A percentile compares a stretch with the other conserved stretches of the same genome.
Evolutionary conservation across 1,139 yeast species (phyloP).

Genomic region (Yamadazyma taylorii): DNA sequence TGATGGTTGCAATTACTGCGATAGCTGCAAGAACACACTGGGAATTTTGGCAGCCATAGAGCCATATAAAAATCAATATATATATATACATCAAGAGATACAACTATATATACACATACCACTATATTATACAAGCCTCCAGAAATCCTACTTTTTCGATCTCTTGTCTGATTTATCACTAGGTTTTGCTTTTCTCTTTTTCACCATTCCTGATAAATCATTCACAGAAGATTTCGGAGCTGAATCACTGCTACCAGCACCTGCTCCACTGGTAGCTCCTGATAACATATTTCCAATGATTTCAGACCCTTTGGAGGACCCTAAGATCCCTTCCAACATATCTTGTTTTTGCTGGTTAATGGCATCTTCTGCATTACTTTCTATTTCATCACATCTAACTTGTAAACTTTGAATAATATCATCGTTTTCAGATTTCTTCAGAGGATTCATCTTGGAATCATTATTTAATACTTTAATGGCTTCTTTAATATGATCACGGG

Average conservation of each 20-base stretch:
- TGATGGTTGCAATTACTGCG: too few species aligned
- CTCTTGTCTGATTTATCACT: constrained; percentile 11
- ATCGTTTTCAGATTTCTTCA: constrained; percentile 41
- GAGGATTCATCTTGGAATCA: constrained; percentile 31
- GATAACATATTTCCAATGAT: constrained; percentile 8
- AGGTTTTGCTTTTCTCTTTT: constrained; percentile 29
- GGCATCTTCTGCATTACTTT: constrained; percentile 51
- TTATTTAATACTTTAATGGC: constrained; percentile 63
- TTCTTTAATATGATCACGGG: constrained; percentile 56
- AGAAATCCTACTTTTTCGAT: constrained; percentile 8
- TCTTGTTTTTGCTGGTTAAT: constrained; percentile 56
- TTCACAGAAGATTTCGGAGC: constrained; percentile 22
- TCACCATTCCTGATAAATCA: constrained; percentile 37
- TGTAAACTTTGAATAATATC: constrained; percentile 56
- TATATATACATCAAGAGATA: too few species aligned
- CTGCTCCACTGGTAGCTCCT: constrained; percentile 6
- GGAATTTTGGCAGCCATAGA: constrained; percentile 1
- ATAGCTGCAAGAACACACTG: background rate
- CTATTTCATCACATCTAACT: constrained; percentile 52
- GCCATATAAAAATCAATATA: too few species aligned
- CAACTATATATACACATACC: too few species aligned
- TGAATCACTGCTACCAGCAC: constrained; percentile 5
- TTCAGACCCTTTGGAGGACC: constrained; percentile 23
- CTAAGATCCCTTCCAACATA: constrained; percentile 63
- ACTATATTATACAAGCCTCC: constrained; percentile 1